Conservation (phyloP, 1,284 basidiomycete species). For the Grifola frondosa region DNA sequence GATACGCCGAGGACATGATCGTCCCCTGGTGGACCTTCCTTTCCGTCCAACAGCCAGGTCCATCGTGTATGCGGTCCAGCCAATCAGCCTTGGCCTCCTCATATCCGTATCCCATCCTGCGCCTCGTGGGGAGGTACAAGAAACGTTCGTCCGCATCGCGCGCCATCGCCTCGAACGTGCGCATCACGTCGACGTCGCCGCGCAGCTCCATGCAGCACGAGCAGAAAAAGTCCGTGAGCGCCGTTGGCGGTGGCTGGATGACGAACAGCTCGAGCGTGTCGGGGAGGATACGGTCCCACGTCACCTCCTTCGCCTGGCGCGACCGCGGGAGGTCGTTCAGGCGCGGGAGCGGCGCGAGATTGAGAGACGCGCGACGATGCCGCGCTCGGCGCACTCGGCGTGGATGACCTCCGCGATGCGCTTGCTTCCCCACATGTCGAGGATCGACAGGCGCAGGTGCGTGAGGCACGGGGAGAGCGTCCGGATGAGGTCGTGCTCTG, state of each 20-base stretch:
- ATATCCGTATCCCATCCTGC: slow-evolving; percentile 22
- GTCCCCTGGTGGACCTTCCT: too few species aligned
- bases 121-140: slow-evolving; percentile 12
- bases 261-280: slow-evolving; percentile 18
- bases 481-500: slow-evolving; percentile 22
- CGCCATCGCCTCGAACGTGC: slow-evolving; percentile 26
- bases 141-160: slow-evolving; percentile 20
- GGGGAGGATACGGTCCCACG: slow-evolving; percentile 26
- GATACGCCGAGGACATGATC: too few species aligned
- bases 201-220: slow-evolving; percentile 31
- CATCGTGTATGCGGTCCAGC: slow-evolving; percentile 19
- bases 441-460: slow-evolving; percentile 30
- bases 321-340: background rate
- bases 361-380: slow-evolving; percentile 11
- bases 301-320: slow-evolving; percentile 11
- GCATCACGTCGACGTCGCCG: slow-evolving; percentile 27
- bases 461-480: slow-evolving; percentile 23
- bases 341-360: slow-evolving; percentile 1
- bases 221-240: slow-evolving; percentile 22
- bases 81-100: slow-evolving; percentile 25
- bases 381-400: slow-evolving; percentile 27
- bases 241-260: slow-evolving; percentile 27
- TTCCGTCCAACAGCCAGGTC: slow-evolving; percentile 23
- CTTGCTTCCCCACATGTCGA: slow-evolving; percentile 25
- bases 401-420: slow-evolving; percentile 24